Conservation (phyloP, 163 green algal genomes). For the Chlamydomonas reinhardtii region DNA sequence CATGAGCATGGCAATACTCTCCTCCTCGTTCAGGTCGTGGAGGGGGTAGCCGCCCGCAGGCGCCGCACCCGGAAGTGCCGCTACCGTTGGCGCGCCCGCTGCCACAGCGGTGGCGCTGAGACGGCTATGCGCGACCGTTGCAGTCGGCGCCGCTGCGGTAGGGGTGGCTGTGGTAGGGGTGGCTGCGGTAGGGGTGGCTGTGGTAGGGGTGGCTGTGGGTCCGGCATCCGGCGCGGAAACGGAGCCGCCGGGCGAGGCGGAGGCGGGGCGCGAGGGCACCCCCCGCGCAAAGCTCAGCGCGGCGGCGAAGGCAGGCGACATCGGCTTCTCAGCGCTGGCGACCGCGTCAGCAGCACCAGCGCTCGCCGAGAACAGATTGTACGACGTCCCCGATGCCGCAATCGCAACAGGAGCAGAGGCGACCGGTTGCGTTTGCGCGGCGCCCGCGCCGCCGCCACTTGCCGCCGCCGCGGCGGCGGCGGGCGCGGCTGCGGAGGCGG, state of each 20-base stretch:
- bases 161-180: background rate
- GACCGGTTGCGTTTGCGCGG: background rate
- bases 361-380: background rate
- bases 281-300: conserved; percentile 29
- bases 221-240: background rate
- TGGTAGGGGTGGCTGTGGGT: background rate
- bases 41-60: background rate
- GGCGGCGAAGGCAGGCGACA: conserved; percentile 32
- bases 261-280: conserved; percentile 9
- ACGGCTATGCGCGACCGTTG: background rate
- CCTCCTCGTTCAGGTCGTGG: conserved; percentile 54
- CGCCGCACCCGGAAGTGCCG: too few species aligned
- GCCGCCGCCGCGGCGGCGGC: background rate
- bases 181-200: background rate
- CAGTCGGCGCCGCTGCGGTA: too few species aligned
- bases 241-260: background rate
- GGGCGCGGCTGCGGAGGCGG: background rate
- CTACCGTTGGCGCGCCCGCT: too few species aligned
- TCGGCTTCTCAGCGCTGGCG: conserved; percentile 5
- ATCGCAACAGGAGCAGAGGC: background rate
- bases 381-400: background rate
- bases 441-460: too few species aligned
- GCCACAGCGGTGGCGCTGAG: background rate
- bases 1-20: conserved; percentile 57
- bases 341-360: background rate